Conservation (phyloP, 225 moss, liverwort and hornwort species). For the Marchantia polymorpha region DNA sequence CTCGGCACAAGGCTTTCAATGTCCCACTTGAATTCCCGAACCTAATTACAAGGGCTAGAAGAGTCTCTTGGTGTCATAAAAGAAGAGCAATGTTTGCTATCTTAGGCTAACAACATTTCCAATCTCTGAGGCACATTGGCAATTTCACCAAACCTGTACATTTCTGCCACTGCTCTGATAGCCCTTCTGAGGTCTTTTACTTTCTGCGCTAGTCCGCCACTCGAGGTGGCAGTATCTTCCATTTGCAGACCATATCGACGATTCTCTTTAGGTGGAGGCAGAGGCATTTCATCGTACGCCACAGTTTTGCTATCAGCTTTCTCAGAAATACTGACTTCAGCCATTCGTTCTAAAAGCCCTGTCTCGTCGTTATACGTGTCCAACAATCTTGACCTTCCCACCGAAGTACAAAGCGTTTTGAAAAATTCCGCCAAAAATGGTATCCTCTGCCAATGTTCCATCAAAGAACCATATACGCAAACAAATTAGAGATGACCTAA, state of each 20-base stretch:
- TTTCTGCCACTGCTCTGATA: conserved; percentile 31
- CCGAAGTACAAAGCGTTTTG: conserved; percentile 22
- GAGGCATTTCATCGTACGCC: conserved; percentile 69
- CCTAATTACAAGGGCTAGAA: no score
- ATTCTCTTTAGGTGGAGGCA: conserved; percentile 63
- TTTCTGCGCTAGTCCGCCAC: conserved; percentile 12
- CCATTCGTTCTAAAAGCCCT: conserved; percentile 43
- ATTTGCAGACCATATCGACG: conserved; percentile 51
- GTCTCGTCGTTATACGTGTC: conserved; percentile 34
- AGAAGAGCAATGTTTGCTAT: not conserved
- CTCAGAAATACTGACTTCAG: conserved; percentile 21
- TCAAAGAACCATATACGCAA: not conserved
- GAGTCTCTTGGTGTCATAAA: no score
- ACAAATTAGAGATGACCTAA: not conserved
- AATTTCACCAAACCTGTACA: conserved; percentile 45
- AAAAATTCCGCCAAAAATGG: conserved; percentile 36
- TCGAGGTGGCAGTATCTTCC: conserved; percentile 25
- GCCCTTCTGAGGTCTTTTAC: conserved; percentile 25
- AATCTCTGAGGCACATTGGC: conserved; percentile 17
- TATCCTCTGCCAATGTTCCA: conserved; percentile 25
- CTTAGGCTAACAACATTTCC: conserved; percentile 23
- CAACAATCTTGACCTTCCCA: conserved; percentile 10
- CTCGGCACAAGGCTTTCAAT: no score
- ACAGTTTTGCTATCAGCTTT: conserved; percentile 17
- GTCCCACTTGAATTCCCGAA: no score